Percentiles rank a stretch among this genome's conserved stretches.
These are phyloP conservation scores for Tuber brumale DNA, from an alignment of 495 filamentous ascomycete species.

Conservation along the genomic window DNA sequence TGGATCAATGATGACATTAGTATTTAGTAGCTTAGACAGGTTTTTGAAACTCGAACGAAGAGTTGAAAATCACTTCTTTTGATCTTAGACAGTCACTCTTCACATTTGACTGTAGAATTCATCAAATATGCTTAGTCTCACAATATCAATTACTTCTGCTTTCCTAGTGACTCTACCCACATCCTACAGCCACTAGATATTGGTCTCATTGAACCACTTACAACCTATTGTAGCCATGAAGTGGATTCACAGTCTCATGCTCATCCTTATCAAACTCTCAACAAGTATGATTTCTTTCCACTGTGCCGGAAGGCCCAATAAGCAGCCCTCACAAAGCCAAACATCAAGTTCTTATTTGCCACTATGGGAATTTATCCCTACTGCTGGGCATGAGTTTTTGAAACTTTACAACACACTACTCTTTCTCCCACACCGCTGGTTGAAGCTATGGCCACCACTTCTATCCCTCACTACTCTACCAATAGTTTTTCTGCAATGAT, in stretches of 20 bases:
- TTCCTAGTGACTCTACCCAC: constrained; percentile 16
- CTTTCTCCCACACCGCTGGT: not conserved
- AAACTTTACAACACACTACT: constrained; percentile 4
- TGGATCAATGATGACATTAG: constrained; percentile 15
- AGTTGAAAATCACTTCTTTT: not conserved
- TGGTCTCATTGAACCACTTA: constrained; percentile 3
- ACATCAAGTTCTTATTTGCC: constrained; percentile 15
- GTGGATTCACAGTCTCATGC: constrained; percentile 8
- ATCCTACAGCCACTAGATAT: constrained; percentile 12
- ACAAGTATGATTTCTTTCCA: constrained; percentile 15
- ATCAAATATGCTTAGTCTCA: constrained; percentile 8
- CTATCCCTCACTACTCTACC: not conserved
- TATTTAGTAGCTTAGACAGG: constrained; percentile 5
- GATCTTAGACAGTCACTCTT: constrained; percentile 20
- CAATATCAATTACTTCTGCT: constrained; percentile 15
- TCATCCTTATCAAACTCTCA: constrained; percentile 4
- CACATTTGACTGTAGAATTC: constrained; percentile 7
- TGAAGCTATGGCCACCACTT: not conserved
- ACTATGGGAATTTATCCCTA: constrained; percentile 10
- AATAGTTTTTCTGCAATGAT: not conserved
- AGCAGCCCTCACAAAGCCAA: constrained; percentile 6
- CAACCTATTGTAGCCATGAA: constrained; percentile 11
- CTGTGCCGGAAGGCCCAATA: not conserved
- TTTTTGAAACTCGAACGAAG: constrained; percentile 9
- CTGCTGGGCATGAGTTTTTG: not conserved